phyloP scores from a whole-genome alignment of 495 filamentous ascomycete species.

The Hyaloscypha variabilis region DNA sequence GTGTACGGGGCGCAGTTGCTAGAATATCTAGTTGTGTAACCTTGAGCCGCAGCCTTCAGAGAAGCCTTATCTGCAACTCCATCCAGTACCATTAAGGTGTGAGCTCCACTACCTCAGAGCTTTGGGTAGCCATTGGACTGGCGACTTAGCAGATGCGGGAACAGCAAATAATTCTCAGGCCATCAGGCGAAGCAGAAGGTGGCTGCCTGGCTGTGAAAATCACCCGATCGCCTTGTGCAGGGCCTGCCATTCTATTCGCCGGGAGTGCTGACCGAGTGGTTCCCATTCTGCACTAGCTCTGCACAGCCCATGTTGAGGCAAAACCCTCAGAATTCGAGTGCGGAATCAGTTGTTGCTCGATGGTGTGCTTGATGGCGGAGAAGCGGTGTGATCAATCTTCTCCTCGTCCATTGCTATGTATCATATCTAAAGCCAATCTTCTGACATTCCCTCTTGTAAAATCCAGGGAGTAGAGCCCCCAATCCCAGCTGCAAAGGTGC shows the following conservation, averaged over 20 bases:
- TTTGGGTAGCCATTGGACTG: not conserved
- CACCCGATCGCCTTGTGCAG: not conserved
- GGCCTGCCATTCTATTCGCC: not conserved
- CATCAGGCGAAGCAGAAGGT: not conserved
- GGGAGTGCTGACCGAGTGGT: not conserved
- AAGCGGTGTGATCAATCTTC: too few species aligned
- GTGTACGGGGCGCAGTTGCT: too few species aligned
- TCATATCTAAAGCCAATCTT: too few species aligned
- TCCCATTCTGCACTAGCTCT: not conserved
- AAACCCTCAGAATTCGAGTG: not conserved
- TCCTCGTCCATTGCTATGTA: too few species aligned
- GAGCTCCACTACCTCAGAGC: not conserved
- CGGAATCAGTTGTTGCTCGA: not conserved
- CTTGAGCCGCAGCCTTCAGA: not conserved
- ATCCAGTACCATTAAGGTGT: not conserved
- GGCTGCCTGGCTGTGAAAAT: not conserved
- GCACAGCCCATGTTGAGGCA: not conserved
- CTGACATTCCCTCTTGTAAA: too few species aligned
- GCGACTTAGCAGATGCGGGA: not conserved
- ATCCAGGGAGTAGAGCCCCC: too few species aligned
- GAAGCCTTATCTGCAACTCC: not conserved
- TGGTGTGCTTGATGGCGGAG: not conserved
- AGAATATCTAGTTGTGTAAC: too few species aligned
- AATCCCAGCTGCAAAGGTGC: not conserved
- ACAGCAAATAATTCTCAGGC: not conserved